Percentiles rank a stretch among this genome's conserved stretches.
Evolutionary conservation across 2,329 filamentous ascomycete genomes (phyloP).

Genomic region (Diaporthe ilicicola): DNA sequence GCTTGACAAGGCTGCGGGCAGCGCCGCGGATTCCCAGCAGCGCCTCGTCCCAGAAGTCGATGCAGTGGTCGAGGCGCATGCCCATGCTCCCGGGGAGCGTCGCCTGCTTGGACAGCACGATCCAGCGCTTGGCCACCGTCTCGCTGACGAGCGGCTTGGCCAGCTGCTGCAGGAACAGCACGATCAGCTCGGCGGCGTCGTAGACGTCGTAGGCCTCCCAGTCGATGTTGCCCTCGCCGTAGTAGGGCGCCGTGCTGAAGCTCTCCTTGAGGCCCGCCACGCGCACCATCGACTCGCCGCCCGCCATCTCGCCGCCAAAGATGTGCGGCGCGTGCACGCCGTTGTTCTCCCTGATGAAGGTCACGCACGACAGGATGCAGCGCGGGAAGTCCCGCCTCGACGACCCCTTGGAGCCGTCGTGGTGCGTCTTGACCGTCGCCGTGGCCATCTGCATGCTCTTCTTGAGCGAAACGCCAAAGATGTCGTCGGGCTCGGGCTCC

Average conservation of each 20-base stretch:
- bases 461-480: slow-evolving; percentile 51
- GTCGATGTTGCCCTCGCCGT: slow-evolving; percentile 47
- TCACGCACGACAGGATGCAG: slow-evolving; percentile 50
- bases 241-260: slow-evolving; percentile 47
- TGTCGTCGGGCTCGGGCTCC: slow-evolving; percentile 39
- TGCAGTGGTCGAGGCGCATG: slow-evolving; percentile 49
- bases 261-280: slow-evolving; percentile 47
- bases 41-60: slow-evolving; percentile 58
- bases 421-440: slow-evolving; percentile 49
- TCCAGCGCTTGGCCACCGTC: slow-evolving; percentile 49
- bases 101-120: slow-evolving; percentile 50
- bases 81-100: slow-evolving; percentile 45
- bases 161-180: slow-evolving; percentile 50
- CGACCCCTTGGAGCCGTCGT: slow-evolving; percentile 44
- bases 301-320: slow-evolving; percentile 44
- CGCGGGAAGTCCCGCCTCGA: slow-evolving; percentile 52
- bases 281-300: slow-evolving; percentile 42
- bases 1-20: slow-evolving; percentile 49
- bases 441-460: slow-evolving; percentile 51
- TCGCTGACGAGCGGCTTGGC: slow-evolving; percentile 50
- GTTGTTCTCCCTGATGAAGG: slow-evolving; percentile 46
- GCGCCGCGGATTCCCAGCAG: slow-evolving; percentile 49
- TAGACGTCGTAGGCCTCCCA: slow-evolving; percentile 48
- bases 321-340: slow-evolving; percentile 47
- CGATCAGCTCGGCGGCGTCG: slow-evolving; percentile 51